These are phyloP conservation scores for Oryza coarctata DNA, from an alignment of 176 grass and related monocot species.

Conservation along the genomic window DNA sequence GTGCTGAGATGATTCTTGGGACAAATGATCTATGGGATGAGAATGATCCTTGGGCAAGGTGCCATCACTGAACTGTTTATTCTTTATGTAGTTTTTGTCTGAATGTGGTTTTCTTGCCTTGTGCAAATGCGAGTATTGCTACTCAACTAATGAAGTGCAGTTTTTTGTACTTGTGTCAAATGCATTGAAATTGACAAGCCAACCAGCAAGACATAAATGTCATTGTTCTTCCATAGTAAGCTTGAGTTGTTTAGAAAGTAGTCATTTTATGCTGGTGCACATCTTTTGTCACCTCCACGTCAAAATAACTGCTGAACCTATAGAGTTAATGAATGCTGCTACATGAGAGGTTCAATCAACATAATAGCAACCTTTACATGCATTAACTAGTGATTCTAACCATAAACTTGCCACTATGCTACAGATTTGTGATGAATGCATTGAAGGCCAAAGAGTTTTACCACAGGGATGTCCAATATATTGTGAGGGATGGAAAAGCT, in stretches of 20 bases:
- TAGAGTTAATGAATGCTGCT: background rate
- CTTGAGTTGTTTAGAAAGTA: conserved; percentile 4
- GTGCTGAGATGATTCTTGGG: conserved; percentile 83
- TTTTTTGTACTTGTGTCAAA: background rate
- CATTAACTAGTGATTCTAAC: background rate
- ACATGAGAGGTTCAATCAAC: conserved; percentile 1
- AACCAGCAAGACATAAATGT: background rate
- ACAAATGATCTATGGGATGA: conserved; percentile 95
- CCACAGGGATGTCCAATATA: conserved; percentile 86
- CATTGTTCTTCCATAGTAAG: background rate
- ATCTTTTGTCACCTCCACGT: background rate
- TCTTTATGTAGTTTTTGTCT: conserved; percentile 28
- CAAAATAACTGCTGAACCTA: conserved; percentile 6
- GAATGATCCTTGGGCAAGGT: conserved; percentile 96
- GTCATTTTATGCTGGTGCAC: conserved; percentile 2
- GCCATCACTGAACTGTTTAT: conserved; percentile 22
- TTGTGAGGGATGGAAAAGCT: conserved; percentile 87
- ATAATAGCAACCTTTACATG: conserved; percentile 14
- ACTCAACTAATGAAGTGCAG: background rate
- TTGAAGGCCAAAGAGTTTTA: conserved; percentile 97
- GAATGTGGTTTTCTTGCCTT: conserved; percentile 19
- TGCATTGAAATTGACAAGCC: background rate
- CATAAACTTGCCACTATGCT: conserved; percentile 34
- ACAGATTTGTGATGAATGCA: conserved; percentile 90
- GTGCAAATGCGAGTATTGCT: conserved; percentile 21